These are phyloP conservation scores for Gracilariopsis chorda DNA, from an alignment of 23 red algal species.

Conservation along the genomic window DNA sequence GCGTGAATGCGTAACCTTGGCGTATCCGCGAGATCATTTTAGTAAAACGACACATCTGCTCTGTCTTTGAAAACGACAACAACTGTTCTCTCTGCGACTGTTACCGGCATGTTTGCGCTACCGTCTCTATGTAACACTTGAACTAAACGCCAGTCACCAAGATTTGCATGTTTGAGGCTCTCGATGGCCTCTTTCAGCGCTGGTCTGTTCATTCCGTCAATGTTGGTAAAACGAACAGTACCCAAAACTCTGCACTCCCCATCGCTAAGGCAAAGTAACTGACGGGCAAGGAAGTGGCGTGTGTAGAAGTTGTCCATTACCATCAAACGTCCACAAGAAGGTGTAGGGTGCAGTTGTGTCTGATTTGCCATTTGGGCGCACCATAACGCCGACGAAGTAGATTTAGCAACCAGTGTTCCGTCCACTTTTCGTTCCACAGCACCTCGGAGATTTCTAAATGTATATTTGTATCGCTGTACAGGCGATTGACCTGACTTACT, in stretches of 20 bases:
- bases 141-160: not conserved
- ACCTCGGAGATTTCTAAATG: not conserved
- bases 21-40: too few relatives aligned
- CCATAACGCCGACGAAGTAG: not conserved
- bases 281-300: not conserved
- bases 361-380: not conserved
- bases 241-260: not conserved
- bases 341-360: not conserved
- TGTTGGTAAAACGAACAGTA: not conserved
- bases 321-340: not conserved
- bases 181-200: not conserved
- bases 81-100: not conserved
- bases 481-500: not conserved
- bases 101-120: not conserved
- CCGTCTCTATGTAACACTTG: not conserved
- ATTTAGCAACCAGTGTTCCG: not conserved
- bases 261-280: not conserved
- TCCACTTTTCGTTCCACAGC: not conserved
- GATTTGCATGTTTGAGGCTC: not conserved
- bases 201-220: not conserved
- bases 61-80: not conserved
- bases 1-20: too few relatives aligned
- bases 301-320: constrained; percentile 16
- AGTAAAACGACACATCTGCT: too few relatives aligned
- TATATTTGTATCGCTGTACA: not conserved